Conservation (phyloP, 164 flowering plant genomes). For the Umbellularia californica region DNA sequence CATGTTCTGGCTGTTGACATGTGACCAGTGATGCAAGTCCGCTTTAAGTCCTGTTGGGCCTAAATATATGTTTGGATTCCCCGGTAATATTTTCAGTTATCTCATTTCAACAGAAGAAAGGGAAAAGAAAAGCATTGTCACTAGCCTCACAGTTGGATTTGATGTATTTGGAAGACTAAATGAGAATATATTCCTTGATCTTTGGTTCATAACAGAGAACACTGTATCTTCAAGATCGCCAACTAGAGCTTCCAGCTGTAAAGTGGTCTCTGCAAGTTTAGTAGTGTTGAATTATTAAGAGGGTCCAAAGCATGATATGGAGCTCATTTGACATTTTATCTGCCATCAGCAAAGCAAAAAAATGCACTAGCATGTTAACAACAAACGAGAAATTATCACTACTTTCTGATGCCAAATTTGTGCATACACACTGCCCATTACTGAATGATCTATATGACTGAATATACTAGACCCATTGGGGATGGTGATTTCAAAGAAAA, state of each 20-base stretch:
- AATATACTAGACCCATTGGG: neutral
- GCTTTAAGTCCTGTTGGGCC: neutral
- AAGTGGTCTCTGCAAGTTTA: conserved; percentile 44
- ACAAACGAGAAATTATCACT: neutral
- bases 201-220: conserved; percentile 27
- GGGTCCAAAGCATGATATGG: neutral
- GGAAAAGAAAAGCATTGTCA: conserved; percentile 4
- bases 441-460: no score
- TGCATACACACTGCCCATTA: neutral
- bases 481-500: neutral
- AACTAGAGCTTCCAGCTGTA: conserved; percentile 56
- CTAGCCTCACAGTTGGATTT: conserved; percentile 22
- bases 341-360: neutral
- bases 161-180: conserved; percentile 20
- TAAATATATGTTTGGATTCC: neutral
- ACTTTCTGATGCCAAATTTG: neutral
- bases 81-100: neutral
- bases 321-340: neutral
- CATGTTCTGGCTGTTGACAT: neutral
- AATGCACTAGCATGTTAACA: neutral
- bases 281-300: neutral
- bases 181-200: conserved; percentile 21
- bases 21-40: neutral
- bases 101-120: neutral
- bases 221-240: conserved; percentile 77